Percentiles rank a stretch among this genome's conserved stretches.
phyloP scores from a whole-genome alignment of 2,329 filamentous ascomycete species.

The Ophiostoma ips region DNA sequence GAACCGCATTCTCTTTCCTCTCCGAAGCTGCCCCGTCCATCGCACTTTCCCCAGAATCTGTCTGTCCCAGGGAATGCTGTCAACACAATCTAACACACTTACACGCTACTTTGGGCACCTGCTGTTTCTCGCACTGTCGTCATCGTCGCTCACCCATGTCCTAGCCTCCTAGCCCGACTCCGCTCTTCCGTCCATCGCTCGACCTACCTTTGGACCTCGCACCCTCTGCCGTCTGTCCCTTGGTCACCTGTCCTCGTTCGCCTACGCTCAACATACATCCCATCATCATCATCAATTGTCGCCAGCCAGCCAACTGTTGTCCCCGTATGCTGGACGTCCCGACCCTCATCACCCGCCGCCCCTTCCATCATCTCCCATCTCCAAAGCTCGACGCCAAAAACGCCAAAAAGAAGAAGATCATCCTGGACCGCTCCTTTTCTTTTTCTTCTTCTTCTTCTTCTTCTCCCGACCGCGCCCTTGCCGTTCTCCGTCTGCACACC shows the following conservation, averaged over 20 bases:
- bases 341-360: too few species aligned
- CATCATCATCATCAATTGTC: too few species aligned
- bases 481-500: background rate
- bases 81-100: background rate
- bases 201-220: background rate
- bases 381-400: too few species aligned
- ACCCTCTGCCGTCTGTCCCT: background rate
- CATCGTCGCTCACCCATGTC: slow-evolving; percentile 3
- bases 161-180: slow-evolving; percentile 4
- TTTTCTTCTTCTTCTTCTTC: background rate
- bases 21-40: background rate
- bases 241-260: background rate
- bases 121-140: slow-evolving; percentile 4
- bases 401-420: too few species aligned
- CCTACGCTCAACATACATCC: too few species aligned
- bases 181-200: slow-evolving; percentile 1
- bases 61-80: background rate
- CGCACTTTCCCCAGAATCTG: background rate
- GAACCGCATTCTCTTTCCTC: background rate
- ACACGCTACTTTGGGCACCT: background rate
- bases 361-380: too few species aligned
- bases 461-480: background rate
- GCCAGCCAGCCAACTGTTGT: too few species aligned
- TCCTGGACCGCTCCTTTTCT: background rate
- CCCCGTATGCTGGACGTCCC: too few species aligned